phyloP scores from a whole-genome alignment of 495 filamentous ascomycete species.

The Penicillium longicatenatum region DNA sequence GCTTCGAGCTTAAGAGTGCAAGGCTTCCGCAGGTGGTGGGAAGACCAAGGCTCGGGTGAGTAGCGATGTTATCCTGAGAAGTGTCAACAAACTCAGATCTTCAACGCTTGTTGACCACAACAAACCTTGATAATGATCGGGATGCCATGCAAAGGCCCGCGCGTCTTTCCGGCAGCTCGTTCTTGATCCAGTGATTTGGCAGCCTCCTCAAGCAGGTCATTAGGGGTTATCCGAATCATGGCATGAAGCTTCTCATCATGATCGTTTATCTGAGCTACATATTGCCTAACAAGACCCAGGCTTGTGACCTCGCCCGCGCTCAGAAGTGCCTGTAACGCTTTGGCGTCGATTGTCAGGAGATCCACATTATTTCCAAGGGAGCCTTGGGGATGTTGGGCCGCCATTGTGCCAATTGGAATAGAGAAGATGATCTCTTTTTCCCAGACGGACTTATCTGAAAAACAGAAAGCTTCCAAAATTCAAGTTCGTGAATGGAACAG shows the following conservation, averaged over 20 bases:
- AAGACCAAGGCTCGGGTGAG: constrained; percentile 40
- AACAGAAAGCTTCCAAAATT: background rate
- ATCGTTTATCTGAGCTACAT: constrained; percentile 51
- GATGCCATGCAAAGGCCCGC: constrained; percentile 33
- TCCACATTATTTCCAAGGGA: constrained; percentile 12
- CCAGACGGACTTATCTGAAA: background rate
- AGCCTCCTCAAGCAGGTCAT: constrained; percentile 26
- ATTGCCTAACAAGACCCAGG: constrained; percentile 48
- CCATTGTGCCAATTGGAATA: background rate
- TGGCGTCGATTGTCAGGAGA: constrained; percentile 42
- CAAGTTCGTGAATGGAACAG: background rate
- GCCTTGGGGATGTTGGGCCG: background rate
- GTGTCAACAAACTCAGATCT: constrained; percentile 2
- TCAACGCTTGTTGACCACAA: background rate
- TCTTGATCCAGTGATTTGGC: constrained; percentile 32
- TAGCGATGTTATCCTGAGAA: constrained; percentile 37
- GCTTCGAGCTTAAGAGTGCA: constrained; percentile 31
- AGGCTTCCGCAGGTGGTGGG: constrained; percentile 49
- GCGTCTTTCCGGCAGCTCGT: constrained; percentile 15
- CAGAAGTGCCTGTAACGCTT: constrained; percentile 45
- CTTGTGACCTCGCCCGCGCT: constrained; percentile 39
- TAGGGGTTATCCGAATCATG: constrained; percentile 38
- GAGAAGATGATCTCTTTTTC: background rate
- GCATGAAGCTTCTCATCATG: constrained; percentile 41
- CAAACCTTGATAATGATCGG: constrained; percentile 31